Evolutionary conservation across 2,329 filamentous ascomycete genomes (phyloP), one percentile per base, ranked within the genome.

Genomic region (Lasiodiplodia sp.): DNA sequence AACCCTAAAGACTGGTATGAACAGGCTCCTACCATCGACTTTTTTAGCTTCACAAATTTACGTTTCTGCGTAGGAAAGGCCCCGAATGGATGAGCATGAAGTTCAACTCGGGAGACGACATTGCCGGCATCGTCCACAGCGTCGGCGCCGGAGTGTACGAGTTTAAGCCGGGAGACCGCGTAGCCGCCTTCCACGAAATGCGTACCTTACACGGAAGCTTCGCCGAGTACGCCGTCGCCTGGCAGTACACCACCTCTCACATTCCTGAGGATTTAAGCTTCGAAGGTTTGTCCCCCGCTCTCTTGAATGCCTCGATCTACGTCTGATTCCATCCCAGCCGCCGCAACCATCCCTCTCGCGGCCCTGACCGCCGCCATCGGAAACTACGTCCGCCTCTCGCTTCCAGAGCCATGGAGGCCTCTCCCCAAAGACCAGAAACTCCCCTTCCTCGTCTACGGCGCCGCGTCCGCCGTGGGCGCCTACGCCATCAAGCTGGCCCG

Each of bases 191-290:
- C 78, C 83, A 85, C 70, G 79, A 87, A 70, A 88, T 90, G 82
- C 72, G 77, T 53, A 78, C 78, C 0, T 80, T 83, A 0, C 74
- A 82, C 44, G 89, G 89, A 2, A 83, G 81, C 8, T 91, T 85
- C 70, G 89, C 88, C 3, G 88, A 90, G 73, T 91, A 90, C 71
- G 86, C 87, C 2, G 77, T 90, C 12, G 84, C 85, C 0, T 85
- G 81, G 77, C 81, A 83, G 40, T 81, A 86, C 72, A 87, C 87
- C 0, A 88, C 87, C 0, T 88, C 89, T 73, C 85, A 84, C 71
- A 78, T 88, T 21, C 85, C 87, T 0, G 70, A 79, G 38, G 76
- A 80, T 21, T 81, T 81, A 2, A 82, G 79, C 23, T 88, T 86
- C 65, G 85, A 89, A 76, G 84, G 84, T 83, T 73, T 8, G 72